A percentile compares a stretch with the other conserved stretches of the same genome.
Conservation (phyloP, 73 alveolate genomes). For the Paramecium bursaria region DNA sequence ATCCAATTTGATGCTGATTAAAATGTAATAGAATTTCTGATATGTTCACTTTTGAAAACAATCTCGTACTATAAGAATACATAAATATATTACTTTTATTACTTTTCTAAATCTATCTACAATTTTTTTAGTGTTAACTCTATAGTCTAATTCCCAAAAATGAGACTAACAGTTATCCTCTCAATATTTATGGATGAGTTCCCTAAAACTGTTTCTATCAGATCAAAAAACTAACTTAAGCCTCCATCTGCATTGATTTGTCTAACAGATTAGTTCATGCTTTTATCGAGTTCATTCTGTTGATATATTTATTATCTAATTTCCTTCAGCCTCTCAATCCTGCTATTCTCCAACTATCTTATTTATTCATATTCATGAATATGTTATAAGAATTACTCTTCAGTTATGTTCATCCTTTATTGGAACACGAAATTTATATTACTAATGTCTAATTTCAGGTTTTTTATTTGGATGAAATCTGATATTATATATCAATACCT, state of each 20-base stretch:
- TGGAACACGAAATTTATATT: constrained; percentile 25
- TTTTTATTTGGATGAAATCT: constrained; percentile 17
- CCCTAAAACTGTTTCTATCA: constrained; percentile 32
- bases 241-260: not conserved
- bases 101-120: no score
- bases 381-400: not conserved
- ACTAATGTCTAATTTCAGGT: constrained; percentile 15
- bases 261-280: not conserved
- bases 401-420: not conserved
- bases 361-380: not conserved
- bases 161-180: no score
- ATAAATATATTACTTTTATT: no score
- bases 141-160: no score
- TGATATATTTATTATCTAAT: constrained; percentile 28
- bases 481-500: constrained; percentile 4
- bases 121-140: no score
- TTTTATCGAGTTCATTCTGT: constrained; percentile 10
- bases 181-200: constrained; percentile 14
- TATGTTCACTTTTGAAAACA: no score
- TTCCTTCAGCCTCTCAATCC: not conserved
- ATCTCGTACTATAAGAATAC: no score
- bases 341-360: not conserved
- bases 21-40: no score
- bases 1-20: no score
- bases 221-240: constrained; percentile 4